phyloP scores from a whole-genome alignment of 331 rosid genomes.

The Telfairia occidentalis region DNA sequence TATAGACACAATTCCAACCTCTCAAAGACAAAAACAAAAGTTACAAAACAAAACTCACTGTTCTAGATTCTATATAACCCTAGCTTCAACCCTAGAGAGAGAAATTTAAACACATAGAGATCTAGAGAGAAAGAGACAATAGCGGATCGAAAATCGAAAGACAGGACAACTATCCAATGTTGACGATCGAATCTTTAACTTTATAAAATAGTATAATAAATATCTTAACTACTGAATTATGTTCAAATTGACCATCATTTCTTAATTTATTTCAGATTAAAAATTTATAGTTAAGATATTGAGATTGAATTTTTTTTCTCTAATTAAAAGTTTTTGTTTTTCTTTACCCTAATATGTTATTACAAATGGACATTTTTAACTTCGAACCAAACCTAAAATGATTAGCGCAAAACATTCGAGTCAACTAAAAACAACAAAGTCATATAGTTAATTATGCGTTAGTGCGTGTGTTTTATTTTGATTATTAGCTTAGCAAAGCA shows the following conservation, averaged over 20 bases:
- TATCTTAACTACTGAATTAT: too few species aligned
- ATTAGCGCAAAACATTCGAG: not conserved
- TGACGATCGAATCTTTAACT: too few species aligned
- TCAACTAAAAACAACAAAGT: not conserved
- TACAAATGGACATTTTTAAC: not conserved
- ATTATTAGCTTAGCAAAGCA: not conserved
- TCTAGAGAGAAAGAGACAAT: not conserved
- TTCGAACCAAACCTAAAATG: not conserved
- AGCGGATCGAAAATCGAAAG: not conserved
- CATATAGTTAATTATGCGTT: not conserved
- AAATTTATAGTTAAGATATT: too few species aligned
- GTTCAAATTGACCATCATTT: too few species aligned
- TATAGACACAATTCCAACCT: not conserved
- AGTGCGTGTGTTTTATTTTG: not conserved
- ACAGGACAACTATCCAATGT: not conserved
- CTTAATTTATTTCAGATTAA: too few species aligned
- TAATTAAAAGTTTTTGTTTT: too few species aligned
- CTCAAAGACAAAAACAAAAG: not conserved
- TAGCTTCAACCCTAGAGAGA: not conserved
- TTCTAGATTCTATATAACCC: not conserved
- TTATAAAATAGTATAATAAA: too few species aligned
- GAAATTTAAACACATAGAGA: not conserved
- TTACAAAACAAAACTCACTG: constrained; percentile 9
- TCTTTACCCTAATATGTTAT: too few species aligned
- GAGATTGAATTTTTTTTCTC: too few species aligned